Conservation (phyloP, 1,284 basidiomycete species). For the Nidula niveotomentosa region DNA sequence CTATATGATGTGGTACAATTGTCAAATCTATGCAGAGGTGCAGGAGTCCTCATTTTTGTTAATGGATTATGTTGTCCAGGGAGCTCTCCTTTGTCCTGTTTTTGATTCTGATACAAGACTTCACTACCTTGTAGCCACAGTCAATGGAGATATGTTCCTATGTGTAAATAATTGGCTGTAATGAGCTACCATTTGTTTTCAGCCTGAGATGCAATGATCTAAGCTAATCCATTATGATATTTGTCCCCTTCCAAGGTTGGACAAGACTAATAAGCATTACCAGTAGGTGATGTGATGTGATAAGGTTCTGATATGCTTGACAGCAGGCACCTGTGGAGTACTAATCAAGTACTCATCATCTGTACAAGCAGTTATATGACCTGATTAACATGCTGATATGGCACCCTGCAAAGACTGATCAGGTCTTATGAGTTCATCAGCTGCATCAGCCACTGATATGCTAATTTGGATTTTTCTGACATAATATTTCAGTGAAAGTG, state of each 20-base stretch:
- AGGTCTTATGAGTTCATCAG: background rate
- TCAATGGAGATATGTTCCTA: constrained; percentile 20
- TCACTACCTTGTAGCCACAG: constrained; percentile 10
- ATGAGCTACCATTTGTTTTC: background rate
- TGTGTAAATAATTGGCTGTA: constrained; percentile 6
- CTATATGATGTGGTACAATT: constrained; percentile 18
- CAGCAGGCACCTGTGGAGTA: no score
- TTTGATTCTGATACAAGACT: constrained; percentile 5
- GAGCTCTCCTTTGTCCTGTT: constrained; percentile 12
- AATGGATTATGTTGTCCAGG: constrained; percentile 12
- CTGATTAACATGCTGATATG: background rate
- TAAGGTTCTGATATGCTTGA: background rate
- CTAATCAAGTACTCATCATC: background rate
- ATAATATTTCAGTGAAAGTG: no score
- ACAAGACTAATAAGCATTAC: background rate
- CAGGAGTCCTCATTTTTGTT: constrained; percentile 9
- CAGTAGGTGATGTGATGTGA: background rate
- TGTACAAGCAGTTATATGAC: background rate
- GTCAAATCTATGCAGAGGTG: constrained; percentile 9
- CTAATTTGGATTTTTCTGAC: no score
- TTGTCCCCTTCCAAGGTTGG: background rate
- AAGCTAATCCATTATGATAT: background rate
- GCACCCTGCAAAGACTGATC: background rate
- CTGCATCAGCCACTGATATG: no score
- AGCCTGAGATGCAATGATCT: background rate